Evolutionary conservation across 108 stramenopile genomes (phyloP).

Genomic region (Skeletonema marinoi): DNA sequence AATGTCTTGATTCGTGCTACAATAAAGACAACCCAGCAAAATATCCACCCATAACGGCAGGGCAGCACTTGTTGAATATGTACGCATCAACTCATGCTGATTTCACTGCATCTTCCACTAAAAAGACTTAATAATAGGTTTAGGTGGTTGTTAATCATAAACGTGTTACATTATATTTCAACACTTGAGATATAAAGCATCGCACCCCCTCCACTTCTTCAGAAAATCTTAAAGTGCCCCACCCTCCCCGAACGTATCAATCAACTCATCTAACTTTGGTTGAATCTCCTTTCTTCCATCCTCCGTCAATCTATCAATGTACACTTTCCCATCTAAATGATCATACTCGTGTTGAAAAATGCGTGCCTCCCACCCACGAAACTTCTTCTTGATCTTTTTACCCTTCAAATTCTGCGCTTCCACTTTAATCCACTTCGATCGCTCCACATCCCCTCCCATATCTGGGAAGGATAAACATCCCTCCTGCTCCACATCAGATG

Average conservation of each 20-base stretch:
- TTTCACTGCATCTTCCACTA: conserved; percentile 13
- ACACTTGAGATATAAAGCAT: background rate
- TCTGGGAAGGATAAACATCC: conserved; percentile 94
- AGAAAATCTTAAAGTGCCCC: conserved; percentile 53
- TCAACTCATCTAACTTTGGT: conserved; percentile 66
- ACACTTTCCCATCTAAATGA: conserved; percentile 90
- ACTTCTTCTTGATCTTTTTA: conserved; percentile 88
- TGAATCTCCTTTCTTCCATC: conserved; percentile 66
- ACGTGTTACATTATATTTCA: background rate
- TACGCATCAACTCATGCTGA: conserved; percentile 59
- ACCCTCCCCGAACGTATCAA: conserved; percentile 74
- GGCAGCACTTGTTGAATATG: conserved; percentile 59
- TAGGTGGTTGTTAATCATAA: background rate
- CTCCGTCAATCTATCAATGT: conserved; percentile 77
- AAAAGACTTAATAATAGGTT: background rate
- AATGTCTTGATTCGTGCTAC: conserved; percentile 30
- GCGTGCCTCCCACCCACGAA: conserved; percentile 75
- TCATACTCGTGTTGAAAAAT: conserved; percentile 99
- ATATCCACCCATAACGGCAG: conserved; percentile 56
- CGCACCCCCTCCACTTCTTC: background rate
- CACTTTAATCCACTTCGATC: conserved; percentile 92
- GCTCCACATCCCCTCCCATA: conserved; percentile 85
- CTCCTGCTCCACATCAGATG: conserved; percentile 72
- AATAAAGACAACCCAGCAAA: conserved; percentile 33
- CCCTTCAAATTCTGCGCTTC: conserved; percentile 83